Percentiles rank a stretch among this genome's conserved stretches.
Conservation (phyloP, 2,329 filamentous ascomycete species). For the Ceratocystiopsis brevicomis region DNA sequence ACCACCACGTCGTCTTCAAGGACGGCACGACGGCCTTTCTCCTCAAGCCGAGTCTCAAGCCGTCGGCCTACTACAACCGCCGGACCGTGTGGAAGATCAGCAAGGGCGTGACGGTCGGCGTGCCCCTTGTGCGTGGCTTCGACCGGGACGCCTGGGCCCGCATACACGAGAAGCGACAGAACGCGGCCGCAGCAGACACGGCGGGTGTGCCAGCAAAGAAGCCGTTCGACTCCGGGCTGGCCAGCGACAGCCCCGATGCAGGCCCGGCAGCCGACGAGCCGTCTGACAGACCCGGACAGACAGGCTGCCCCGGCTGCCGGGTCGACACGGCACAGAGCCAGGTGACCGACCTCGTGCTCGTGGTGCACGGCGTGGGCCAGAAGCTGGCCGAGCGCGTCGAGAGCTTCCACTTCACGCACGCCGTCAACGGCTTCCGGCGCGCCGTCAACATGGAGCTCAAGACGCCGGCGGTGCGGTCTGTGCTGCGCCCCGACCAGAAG, state of each 20-base stretch:
- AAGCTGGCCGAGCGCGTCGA: constrained; percentile 89
- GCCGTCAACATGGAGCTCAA: constrained; percentile 71
- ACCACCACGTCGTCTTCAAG: constrained; percentile 74
- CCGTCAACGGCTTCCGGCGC: constrained; percentile 76
- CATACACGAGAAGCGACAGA: constrained; percentile 30
- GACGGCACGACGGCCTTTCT: constrained; percentile 62
- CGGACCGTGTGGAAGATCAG: constrained; percentile 68
- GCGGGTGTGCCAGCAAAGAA: not conserved
- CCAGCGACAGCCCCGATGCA: not conserved
- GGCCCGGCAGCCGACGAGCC: too few species aligned
- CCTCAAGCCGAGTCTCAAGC: constrained; percentile 65
- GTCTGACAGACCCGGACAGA: not conserved
- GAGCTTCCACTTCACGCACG: constrained; percentile 92
- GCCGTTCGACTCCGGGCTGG: too few species aligned
- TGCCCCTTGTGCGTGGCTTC: constrained; percentile 80
- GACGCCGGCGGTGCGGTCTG: constrained; percentile 51
- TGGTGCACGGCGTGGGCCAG: constrained; percentile 91
- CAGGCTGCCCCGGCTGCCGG: constrained; percentile 37
- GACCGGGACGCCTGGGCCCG: constrained; percentile 59
- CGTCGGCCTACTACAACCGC: constrained; percentile 69
- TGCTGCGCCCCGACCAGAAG: constrained; percentile 59
- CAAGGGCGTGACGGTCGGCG: constrained; percentile 64
- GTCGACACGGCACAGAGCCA: constrained; percentile 44
- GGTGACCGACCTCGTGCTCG: constrained; percentile 73
- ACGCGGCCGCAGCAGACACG: constrained; percentile 1